Percentiles rank a stretch among this genome's conserved stretches.
Evolutionary conservation across 148 eudicot genomes (phyloP).

Genomic region (Amaranthus palmeri): DNA sequence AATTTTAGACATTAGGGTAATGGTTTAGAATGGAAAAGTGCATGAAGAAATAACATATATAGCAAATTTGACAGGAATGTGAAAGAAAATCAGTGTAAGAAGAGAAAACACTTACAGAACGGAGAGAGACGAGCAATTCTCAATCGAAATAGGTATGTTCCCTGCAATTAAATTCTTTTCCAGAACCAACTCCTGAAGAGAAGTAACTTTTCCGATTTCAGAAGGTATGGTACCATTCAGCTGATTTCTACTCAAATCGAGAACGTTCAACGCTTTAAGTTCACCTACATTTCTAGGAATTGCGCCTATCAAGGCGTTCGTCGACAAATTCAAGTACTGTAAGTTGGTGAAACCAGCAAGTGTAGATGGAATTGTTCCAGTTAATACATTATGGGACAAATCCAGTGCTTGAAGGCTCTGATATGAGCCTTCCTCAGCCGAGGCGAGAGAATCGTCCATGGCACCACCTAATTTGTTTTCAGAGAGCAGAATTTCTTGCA

Average conservation of each 20-base stretch:
- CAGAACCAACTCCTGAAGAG: slow-evolving; percentile 52
- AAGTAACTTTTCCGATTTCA: slow-evolving; percentile 57
- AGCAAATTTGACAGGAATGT: neutral
- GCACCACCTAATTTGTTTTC: slow-evolving; percentile 62
- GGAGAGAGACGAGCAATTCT: slow-evolving; percentile 50
- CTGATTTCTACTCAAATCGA: slow-evolving; percentile 62
- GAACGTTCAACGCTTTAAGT: slow-evolving; percentile 46
- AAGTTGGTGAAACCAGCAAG: slow-evolving; percentile 54
- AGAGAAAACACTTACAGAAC: slow-evolving; percentile 57
- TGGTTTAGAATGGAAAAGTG: no score
- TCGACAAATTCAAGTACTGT: slow-evolving; percentile 52
- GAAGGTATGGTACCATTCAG: slow-evolving; percentile 59
- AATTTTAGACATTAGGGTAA: no score
- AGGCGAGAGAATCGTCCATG: slow-evolving; percentile 38
- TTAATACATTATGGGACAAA: slow-evolving; percentile 54
- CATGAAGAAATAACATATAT: neutral
- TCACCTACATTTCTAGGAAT: slow-evolving; percentile 53
- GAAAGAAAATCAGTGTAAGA: slow-evolving; percentile 3
- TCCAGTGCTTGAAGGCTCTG: slow-evolving; percentile 60
- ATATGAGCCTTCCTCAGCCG: slow-evolving; percentile 33
- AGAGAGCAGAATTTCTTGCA: slow-evolving; percentile 56
- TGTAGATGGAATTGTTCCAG: slow-evolving; percentile 56
- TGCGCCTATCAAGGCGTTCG: slow-evolving; percentile 51
- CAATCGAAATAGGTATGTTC: slow-evolving; percentile 56
- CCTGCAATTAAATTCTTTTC: slow-evolving; percentile 54